phyloP scores from a whole-genome alignment of 306 rosid species.

The Glycyrrhiza uralensis region DNA sequence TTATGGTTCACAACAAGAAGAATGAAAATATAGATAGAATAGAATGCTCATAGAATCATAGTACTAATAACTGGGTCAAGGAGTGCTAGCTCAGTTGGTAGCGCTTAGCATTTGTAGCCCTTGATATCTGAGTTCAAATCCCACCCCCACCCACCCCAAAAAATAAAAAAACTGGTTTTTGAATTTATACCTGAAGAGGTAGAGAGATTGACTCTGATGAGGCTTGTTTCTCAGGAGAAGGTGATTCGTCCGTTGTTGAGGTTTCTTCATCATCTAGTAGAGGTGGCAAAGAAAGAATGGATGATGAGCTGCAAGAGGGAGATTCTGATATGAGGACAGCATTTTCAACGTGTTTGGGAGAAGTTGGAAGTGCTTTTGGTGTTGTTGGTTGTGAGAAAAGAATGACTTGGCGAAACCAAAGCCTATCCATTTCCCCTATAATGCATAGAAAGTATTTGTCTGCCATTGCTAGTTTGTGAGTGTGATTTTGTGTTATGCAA shows the following conservation, averaged over 20 bases:
- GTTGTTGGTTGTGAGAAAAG: constrained; percentile 53
- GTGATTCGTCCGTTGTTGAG: constrained; percentile 40
- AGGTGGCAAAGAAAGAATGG: constrained; percentile 34
- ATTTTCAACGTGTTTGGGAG: constrained; percentile 19
- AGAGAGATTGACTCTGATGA: constrained; percentile 38
- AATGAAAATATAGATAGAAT: neutral
- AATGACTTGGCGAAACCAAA: constrained; percentile 75
- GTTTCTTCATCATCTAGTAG: constrained; percentile 37
- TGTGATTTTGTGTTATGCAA: constrained; percentile 8
- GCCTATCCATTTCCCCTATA: constrained; percentile 65
- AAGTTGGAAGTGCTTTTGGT: too few relatives aligned
- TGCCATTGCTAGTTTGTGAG: constrained; percentile 42
- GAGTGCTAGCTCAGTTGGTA: too few relatives aligned
- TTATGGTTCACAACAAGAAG: neutral
- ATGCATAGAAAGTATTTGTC: constrained; percentile 29
- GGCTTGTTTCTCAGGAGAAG: constrained; percentile 20
- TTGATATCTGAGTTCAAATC: too few relatives aligned
- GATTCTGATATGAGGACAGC: constrained; percentile 27
- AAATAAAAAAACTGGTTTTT: too few relatives aligned
- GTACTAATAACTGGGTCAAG: too few relatives aligned
- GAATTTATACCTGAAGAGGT: constrained; percentile 41
- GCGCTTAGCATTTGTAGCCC: too few relatives aligned
- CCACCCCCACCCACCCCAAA: too few relatives aligned
- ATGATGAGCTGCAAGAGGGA: constrained; percentile 37
- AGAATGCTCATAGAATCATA: neutral